Evolutionary conservation across 2,329 filamentous ascomycete species (phyloP).

Genomic region (Huntiella moniliformis): DNA sequence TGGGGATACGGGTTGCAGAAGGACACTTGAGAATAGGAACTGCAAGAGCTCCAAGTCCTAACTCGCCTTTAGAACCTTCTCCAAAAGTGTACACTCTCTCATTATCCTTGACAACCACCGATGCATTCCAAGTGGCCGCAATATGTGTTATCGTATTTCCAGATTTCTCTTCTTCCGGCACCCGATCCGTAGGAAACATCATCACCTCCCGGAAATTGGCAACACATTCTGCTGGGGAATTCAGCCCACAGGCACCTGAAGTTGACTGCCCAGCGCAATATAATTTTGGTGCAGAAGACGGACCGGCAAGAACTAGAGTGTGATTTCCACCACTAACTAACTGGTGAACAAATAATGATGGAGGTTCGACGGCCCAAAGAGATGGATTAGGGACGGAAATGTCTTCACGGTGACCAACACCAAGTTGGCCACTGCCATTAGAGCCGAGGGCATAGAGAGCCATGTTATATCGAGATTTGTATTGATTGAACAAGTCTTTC

Average conservation of each 20-base stretch:
- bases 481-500: not conserved
- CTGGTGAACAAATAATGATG: constrained; percentile 16
- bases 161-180: not conserved
- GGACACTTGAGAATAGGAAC: constrained; percentile 26
- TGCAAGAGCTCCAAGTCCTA: constrained; percentile 39
- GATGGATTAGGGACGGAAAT: constrained; percentile 46
- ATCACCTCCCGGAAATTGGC: constrained; percentile 11
- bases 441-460: constrained; percentile 52
- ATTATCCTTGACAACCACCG: constrained; percentile 37
- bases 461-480: not conserved
- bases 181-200: constrained; percentile 4
- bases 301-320: constrained; percentile 44
- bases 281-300: constrained; percentile 15
- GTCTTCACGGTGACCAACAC: constrained; percentile 52
- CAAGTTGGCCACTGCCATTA: constrained; percentile 59
- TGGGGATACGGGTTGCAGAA: constrained; percentile 28
- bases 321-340: constrained; percentile 65
- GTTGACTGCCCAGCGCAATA: constrained; percentile 8
- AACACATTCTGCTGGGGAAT: constrained; percentile 8
- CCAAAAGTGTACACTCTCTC: constrained; percentile 44
- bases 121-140: constrained; percentile 65
- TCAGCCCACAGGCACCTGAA: constrained; percentile 34
- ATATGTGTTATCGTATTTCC: constrained; percentile 21
- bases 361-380: constrained; percentile 28
- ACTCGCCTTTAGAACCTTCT: constrained; percentile 48